Evolutionary conservation across 495 filamentous ascomycete genomes (phyloP), one percentile per base, ranked within the genome.

Genomic region (Aspergillus wentii): DNA sequence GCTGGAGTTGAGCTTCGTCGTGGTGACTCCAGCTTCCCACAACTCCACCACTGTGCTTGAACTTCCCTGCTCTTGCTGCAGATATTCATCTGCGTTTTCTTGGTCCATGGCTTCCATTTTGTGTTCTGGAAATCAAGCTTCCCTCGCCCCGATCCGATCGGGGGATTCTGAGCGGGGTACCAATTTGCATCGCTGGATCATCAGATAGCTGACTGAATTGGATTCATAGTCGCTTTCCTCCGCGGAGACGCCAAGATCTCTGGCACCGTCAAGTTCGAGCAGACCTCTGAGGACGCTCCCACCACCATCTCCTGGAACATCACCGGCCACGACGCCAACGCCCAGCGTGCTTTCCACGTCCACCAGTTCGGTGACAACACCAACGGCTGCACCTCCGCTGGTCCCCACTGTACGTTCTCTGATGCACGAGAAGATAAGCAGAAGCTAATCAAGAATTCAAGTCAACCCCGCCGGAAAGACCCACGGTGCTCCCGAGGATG

Each of bases 341-440:
- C 92, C 55, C 78, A 91, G 82, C 88, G 94, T 72, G 92, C 84
- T 66, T 83, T 95, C 76, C 94, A 97, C 76, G 82, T 97, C 57
- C 92, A 97, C 74, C 85, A 92, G 70, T 98, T 95, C 58, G 92
- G 94, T 65, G 92, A 96, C 79, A 97, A 96, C 78, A 96, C 94
- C 75, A 98, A 97, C 69, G 92, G 94, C 64, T 98, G 92, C 82
- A 97, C 92, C 40, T 90, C 84, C 42, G 92, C 92, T 35, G 92
- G 92, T 29, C 89, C 92, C 52, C 92, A 98, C 70, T 97, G 88
- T 92, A 78, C 57, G 85, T 68, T 18, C 4, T 14, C 22, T 5
- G 17, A 8, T 13, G 8, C 31, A 10, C 21, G 16, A 14, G n/a
- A 37, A 29, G 6, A 30, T 20, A n/a, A 19, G 16, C 19, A 20